Percentiles rank a stretch among this genome's conserved stretches.
These are phyloP conservation scores for Talinum fruticosum DNA, from an alignment of 148 eudicot genomes.

Conservation along the genomic window DNA sequence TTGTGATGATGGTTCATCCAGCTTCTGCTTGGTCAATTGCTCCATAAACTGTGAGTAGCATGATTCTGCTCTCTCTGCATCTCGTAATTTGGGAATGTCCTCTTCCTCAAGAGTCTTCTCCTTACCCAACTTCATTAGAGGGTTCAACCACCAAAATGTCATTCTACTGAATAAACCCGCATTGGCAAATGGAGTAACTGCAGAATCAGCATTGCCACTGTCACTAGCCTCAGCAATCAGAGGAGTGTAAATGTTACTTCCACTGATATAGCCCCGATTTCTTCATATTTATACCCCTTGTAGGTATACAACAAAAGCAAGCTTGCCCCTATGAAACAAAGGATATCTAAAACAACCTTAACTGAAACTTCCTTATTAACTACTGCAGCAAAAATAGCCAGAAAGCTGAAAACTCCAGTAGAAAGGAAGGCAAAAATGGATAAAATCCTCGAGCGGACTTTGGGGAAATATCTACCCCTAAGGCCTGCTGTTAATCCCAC, in stretches of 20 bases:
- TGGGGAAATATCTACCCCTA: conserved; percentile 30
- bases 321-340: conserved; percentile 51
- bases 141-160: conserved; percentile 83
- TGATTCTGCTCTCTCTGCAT: conserved; percentile 61
- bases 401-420: conserved; percentile 18
- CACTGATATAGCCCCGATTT: neutral
- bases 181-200: conserved; percentile 47
- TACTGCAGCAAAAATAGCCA: conserved; percentile 38
- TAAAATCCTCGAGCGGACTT: conserved; percentile 34
- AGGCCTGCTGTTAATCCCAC: conserved; percentile 48
- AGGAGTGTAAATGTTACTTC: neutral
- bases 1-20: conserved; percentile 26
- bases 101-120: conserved; percentile 61
- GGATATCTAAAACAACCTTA: conserved; percentile 41
- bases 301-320: conserved; percentile 53
- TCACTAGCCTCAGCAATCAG: conserved; percentile 32
- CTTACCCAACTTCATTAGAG: conserved; percentile 72
- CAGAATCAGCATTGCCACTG: conserved; percentile 26
- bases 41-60: conserved; percentile 55
- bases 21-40: conserved; percentile 40
- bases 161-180: conserved; percentile 54
- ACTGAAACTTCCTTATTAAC: conserved; percentile 26
- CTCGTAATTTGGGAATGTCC: conserved; percentile 60
- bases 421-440: conserved; percentile 36
- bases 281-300: conserved; percentile 33